phyloP scores from a whole-genome alignment of 805 yeast genomes.

The Nakazawaea pomicola region DNA sequence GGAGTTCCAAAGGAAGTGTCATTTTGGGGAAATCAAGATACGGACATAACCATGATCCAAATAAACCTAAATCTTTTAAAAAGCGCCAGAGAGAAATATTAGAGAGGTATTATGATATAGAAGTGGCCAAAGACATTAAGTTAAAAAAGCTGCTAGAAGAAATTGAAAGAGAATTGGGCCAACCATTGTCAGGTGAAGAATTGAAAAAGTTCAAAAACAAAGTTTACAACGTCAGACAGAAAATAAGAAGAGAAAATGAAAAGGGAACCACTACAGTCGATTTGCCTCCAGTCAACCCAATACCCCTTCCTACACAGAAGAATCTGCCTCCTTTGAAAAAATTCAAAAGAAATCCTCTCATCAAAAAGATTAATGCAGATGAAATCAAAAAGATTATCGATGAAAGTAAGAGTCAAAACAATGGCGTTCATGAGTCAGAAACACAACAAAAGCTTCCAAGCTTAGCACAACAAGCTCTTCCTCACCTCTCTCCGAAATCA shows the following conservation, averaged over 20 bases:
- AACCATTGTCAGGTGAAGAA: conserved; percentile 8
- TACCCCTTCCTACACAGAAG: conserved; percentile 2
- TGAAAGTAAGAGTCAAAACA: neutral
- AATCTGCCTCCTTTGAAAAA: conserved; percentile 1
- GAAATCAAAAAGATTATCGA: conserved; percentile 11
- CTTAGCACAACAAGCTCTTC: too few species aligned
- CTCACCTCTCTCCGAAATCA: too few species aligned
- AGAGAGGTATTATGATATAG: conserved; percentile 7
- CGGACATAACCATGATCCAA: conserved; percentile 5
- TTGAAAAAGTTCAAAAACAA: conserved; percentile 13
- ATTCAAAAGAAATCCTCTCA: neutral
- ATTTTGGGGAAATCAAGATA: conserved; percentile 9
- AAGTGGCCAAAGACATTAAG: conserved; percentile 5
- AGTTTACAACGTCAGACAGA: conserved; percentile 12
- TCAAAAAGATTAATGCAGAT: conserved; percentile 3
- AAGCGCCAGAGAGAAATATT: conserved; percentile 5
- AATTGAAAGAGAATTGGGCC: conserved; percentile 10
- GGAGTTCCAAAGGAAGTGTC: conserved; percentile 9
- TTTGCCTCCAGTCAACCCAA: conserved; percentile 1
- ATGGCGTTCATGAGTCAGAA: too few species aligned
- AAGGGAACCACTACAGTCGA: neutral
- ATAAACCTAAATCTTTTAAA: conserved; percentile 1
- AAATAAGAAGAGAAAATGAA: conserved; percentile 10
- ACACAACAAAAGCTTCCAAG: neutral
- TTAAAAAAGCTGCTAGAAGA: conserved; percentile 8